A percentile compares a stretch with the other conserved stretches of the same genome.
phyloP scores from a whole-genome alignment of 106 monocot genomes.

The Dendrobium officinale region DNA sequence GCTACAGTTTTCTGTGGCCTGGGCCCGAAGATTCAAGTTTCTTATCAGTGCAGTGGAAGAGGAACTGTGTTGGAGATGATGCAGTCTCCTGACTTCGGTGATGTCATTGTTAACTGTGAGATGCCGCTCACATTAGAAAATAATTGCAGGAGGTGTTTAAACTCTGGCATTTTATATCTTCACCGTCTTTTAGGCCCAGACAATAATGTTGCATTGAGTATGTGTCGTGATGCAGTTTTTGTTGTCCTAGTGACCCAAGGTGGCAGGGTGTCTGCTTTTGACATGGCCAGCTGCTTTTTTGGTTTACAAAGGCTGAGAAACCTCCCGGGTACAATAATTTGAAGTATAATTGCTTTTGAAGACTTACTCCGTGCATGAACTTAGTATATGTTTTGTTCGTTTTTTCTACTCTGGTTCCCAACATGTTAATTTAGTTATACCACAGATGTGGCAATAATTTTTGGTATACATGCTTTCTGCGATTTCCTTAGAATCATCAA shows the following conservation, averaged over 20 bases:
- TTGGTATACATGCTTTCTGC: background rate
- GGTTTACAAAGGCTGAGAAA: constrained; percentile 56
- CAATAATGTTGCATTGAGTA: constrained; percentile 78
- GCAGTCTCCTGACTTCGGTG: constrained; percentile 72
- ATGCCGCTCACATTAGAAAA: constrained; percentile 35
- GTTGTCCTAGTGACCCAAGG: constrained; percentile 74
- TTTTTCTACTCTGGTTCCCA: background rate
- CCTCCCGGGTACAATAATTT: constrained; percentile 39
- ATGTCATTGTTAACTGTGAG: constrained; percentile 59
- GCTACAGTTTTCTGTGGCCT: constrained; percentile 58
- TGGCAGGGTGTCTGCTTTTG: constrained; percentile 26
- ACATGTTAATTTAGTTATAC: background rate
- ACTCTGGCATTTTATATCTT: constrained; percentile 77
- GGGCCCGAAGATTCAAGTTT: constrained; percentile 79
- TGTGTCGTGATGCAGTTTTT: constrained; percentile 81
- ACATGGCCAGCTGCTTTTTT: constrained; percentile 79
- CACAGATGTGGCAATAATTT: background rate
- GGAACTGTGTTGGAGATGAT: constrained; percentile 81
- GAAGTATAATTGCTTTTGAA: background rate
- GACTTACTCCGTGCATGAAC: background rate
- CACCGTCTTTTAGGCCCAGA: constrained; percentile 58
- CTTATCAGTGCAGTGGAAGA: constrained; percentile 77
- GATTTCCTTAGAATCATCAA: background rate
- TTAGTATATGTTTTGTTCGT: background rate
- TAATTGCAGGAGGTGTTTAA: constrained; percentile 76